Evolutionary conservation across 306 rosid genomes (phyloP), one percentile per base, ranked within the genome.

Genomic region (Castanea mollissima): DNA sequence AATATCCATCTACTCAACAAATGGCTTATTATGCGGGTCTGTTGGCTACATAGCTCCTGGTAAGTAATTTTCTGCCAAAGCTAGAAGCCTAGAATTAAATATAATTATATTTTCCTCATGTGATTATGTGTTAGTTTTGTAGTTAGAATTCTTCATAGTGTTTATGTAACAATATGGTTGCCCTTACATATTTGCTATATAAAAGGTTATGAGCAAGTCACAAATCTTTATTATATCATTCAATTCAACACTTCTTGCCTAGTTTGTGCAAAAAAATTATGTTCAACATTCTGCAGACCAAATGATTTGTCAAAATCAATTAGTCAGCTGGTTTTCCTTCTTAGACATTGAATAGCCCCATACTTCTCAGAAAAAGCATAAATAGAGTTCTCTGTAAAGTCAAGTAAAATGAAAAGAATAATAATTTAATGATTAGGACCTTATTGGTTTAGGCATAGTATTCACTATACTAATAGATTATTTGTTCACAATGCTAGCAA

Each of bases 31-130:
- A 55, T 91, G 93, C 76, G 99, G 99, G 5, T 91, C 98, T 18
- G 69, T 92, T 58, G 99, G 99, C 78, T 95, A 95, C 31, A 93
- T 95, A 59, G 97, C 98, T 80, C 99, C 98, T 15, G 99, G 98
- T 95, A 86, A 69, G 90, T 81, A 38, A 77, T 75, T 72, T 19
- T 52, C 62, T 73, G 16, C 56, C 63, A 2, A 16, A 2, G 23
- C 63, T 21, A 57, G 27, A n/a, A 10, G 29, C 31, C 27, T 67
- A 32, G 14, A 65, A 32, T 44, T 65, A 38, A 7, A 38, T 38
- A 25, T 25, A 3, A 59, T 21, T 59, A 20, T 13, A 23, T 13
- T 21, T 10, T 59, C 6, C 7, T 23, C 4, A 46, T 46, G 54
- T 46, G 54, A 21, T 7, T 10, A 59, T 13, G 13, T 23, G 2